Base-by-base conservation (phyloP, 345 rosid species). In the Citrus mangshanensis region DNA sequence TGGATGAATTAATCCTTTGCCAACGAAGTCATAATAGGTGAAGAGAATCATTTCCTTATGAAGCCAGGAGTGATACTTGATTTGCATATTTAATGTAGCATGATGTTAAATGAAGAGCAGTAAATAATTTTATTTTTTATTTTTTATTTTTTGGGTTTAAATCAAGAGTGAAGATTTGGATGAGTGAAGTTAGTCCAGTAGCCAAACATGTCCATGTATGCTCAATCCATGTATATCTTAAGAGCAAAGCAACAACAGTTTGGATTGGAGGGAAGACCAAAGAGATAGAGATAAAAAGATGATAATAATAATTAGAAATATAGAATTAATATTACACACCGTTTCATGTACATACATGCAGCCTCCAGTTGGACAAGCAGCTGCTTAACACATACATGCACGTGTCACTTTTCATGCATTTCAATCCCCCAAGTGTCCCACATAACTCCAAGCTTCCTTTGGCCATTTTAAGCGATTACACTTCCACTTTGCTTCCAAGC, bases 401-500 rank as follows among this genome's bases (percentile, higher is more conserved):
- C 88, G 84, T 81, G 90, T 81, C 90, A 58, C 51, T n/a, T 28
- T 21, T 19, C 30, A 34, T 60, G 72, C 84, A 72, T 37, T 16
- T 27, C 34, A 54, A 69, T 71, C 70, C 51, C 49, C 81, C 89
- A 85, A 65, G 85, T 87, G 89, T 87, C 86, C 81, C 86, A 62
- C 24, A 24, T 35, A 21, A 14, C 22, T 82, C 81, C 80, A 77
- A 74, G 1, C 32, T 75, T 5, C 18, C 70, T 78, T n/a, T 71
- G 72, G 63, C 77, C 55, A 59, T 56, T 79, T 70, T 77, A 78
- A 60, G 78, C 81, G 35, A 9, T 32, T 49, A 16, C 63, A 27
- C 78, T 40, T 82, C 78, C 86, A 81, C 88, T 72, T 85, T 79
- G 75, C 80, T 59, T 28, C 65, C 86, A 83, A 81, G 82, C 90